Conservation (phyloP, 208 protist species). For the Crithidia sp. region DNA sequence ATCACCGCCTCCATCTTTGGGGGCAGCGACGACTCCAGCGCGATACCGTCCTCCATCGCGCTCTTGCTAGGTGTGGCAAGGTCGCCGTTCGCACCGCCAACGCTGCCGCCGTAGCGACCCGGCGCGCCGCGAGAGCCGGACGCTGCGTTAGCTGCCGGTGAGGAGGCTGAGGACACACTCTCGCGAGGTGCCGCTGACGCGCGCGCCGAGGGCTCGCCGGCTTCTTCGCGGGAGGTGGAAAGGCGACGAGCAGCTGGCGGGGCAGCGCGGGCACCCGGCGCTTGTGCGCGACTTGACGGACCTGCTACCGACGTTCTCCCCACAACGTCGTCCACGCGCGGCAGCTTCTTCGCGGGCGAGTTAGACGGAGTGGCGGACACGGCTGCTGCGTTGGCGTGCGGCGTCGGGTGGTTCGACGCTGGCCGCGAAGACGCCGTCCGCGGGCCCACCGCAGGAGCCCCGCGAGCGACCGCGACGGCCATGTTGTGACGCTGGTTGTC, state of each 20-base stretch:
- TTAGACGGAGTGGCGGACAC: slow-evolving; percentile 39
- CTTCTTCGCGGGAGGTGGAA: slow-evolving; percentile 1
- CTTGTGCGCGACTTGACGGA: neutral
- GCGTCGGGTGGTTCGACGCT: slow-evolving; percentile 1
- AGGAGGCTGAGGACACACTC: neutral
- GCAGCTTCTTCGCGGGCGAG: slow-evolving; percentile 73
- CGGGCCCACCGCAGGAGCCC: slow-evolving; percentile 19
- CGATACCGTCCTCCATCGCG: slow-evolving; percentile 55
- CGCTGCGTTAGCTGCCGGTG: neutral
- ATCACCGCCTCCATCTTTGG: slow-evolving; percentile 63
- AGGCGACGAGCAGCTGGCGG: slow-evolving; percentile 18
- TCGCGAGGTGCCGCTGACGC: slow-evolving; percentile 3
- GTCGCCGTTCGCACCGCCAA: neutral
- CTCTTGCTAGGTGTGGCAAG: slow-evolving; percentile 3
- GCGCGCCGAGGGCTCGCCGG: neutral
- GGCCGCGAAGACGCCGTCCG: neutral
- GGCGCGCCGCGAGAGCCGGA: neutral
- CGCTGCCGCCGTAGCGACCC: neutral
- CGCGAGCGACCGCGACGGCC: slow-evolving; percentile 30
- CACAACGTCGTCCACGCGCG: slow-evolving; percentile 39
- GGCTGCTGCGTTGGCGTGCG: slow-evolving; percentile 12
- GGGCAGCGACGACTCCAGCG: slow-evolving; percentile 77
- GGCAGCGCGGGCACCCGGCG: slow-evolving; percentile 3
- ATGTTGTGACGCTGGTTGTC: slow-evolving; percentile 77
- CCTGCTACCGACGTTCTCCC: neutral